A percentile compares a stretch with the other conserved stretches of the same genome.
These are phyloP conservation scores for Dysphania ambrosioides DNA, from an alignment of 148 eudicot genomes.

Conservation along the genomic window DNA sequence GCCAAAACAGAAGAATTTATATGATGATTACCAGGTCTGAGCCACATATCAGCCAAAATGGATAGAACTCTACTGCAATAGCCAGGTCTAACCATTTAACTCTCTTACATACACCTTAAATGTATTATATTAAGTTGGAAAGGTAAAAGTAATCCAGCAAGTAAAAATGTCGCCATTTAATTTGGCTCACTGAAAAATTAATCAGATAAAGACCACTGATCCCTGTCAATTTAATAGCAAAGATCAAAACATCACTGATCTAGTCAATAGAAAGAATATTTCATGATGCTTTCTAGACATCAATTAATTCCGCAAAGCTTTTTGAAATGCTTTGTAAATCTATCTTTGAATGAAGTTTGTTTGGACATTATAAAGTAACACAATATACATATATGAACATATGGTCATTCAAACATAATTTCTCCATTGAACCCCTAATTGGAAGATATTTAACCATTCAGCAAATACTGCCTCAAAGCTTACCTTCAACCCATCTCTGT, in stretches of 20 bases:
- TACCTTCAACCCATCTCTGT: conserved; percentile 97
- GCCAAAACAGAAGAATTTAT: neutral
- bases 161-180: neutral
- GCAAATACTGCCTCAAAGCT: neutral
- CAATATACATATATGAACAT: neutral
- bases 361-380: neutral
- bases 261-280: too few relatives aligned
- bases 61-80: neutral
- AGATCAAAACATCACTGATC: neutral
- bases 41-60: neutral
- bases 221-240: neutral
- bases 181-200: neutral
- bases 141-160: neutral
- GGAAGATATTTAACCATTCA: neutral
- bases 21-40: neutral
- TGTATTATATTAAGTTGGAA: neutral
- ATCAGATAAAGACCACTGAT: neutral
- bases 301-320: neutral
- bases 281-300: too few relatives aligned
- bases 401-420: neutral
- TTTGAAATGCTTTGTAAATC: neutral
- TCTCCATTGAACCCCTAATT: neutral
- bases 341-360: neutral
- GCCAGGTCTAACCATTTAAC: neutral
- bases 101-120: neutral